Evolutionary conservation across 2,329 filamentous ascomycete species (phyloP).

Genomic region (Alternaria sp.): DNA sequence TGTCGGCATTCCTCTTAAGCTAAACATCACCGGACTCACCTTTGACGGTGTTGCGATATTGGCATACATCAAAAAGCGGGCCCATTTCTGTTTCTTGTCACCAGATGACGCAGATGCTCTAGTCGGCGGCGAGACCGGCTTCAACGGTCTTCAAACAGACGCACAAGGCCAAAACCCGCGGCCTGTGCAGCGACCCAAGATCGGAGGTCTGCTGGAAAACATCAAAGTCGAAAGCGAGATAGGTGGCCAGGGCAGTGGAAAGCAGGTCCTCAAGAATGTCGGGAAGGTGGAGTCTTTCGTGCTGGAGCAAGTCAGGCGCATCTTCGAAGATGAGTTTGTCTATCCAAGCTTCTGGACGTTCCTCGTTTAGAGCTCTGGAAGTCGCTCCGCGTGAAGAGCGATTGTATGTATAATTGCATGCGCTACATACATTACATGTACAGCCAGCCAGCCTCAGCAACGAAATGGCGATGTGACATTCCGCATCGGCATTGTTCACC

Average conservation of each 20-base stretch:
- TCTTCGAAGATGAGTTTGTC: conserved; percentile 98
- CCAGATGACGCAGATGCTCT: conserved; percentile 84
- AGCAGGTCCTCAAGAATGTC: conserved; percentile 96
- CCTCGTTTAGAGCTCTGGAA: conserved; percentile 65
- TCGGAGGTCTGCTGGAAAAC: conserved; percentile 85
- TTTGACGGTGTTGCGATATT: conserved; percentile 95
- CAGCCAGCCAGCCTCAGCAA: neutral
- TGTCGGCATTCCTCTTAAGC: conserved; percentile 89
- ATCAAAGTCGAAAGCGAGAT: conserved; percentile 98
- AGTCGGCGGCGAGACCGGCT: conserved; percentile 54
- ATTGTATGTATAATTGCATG: neutral
- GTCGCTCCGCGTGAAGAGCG: neutral
- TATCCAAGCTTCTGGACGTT: conserved; percentile 99
- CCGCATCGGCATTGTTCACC: conserved; percentile 1
- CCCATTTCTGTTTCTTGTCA: conserved; percentile 93
- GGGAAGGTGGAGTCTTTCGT: conserved; percentile 99
- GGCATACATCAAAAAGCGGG: conserved; percentile 85
- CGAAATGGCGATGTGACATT: conserved; percentile 4
- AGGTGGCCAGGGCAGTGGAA: conserved; percentile 86
- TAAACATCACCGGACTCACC: conserved; percentile 92
- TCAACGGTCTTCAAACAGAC: conserved; percentile 37
- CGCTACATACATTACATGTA: neutral
- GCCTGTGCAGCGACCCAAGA: conserved; percentile 49
- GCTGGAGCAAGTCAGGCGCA: conserved; percentile 91
- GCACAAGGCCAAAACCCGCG: conserved; percentile 33